Evolutionary conservation across 176 grass and related monocot genomes (phyloP), one percentile per base, ranked within the genome.

Genomic region (Cocos nucifera): DNA sequence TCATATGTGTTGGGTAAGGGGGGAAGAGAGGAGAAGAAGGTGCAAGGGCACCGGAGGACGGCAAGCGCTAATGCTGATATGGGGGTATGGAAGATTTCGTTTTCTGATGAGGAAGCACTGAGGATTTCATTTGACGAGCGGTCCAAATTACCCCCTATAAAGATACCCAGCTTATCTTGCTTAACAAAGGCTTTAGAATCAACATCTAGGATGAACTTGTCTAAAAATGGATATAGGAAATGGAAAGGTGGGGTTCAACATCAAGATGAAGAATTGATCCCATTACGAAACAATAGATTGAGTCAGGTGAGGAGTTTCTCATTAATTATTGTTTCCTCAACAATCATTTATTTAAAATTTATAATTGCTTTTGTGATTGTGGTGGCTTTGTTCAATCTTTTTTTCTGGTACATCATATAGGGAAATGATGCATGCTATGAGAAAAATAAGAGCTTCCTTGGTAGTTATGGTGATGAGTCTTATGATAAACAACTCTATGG

Each of bases 11-110:
- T 78, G 48, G 8, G 75, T 72, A 53, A 61, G 15, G 12, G 80
- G 65, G 22, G 20, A 8, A 55, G 4, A 23, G 49, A 59, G 20
- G 72, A 88, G 32, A 50, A 80, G 29, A 74, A 53, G 6, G 23
- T 22, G 26, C 69, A 73, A 73, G 79, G 68, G 49, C 83, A 85
- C 29, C 80, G 75, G 66, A 88, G 87, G 59, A 63, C 71, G 48
- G 74, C 77, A 56, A 97, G 92, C 66, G 87, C 78, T 51, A 78
- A 49, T 88, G 86, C 80, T 69, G 80, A 80, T 67, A 85, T 97
- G 50, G 81, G 81, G 57, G 71, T 75, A 4, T 90, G 75, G 72
- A 80, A 58, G 20, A 80, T 97, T 48, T 72, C 70, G 29, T 78
- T 87, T 53, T 78, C 75, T 23, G 73, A 53, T 51, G 81, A 85